These are phyloP conservation scores for Solidago caesia DNA, from an alignment of 129 eudicot genomes.

Conservation along the genomic window DNA sequence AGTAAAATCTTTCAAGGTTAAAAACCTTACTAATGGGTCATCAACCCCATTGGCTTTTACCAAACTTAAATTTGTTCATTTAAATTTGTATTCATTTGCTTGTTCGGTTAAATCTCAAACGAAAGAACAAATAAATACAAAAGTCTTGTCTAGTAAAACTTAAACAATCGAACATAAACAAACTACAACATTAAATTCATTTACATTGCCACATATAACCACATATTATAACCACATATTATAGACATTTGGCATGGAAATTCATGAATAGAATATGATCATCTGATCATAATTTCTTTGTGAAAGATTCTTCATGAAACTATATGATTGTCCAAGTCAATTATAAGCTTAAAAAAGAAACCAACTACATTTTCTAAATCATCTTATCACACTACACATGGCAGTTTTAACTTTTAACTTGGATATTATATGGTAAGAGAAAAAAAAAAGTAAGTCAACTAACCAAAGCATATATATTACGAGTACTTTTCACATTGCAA, in stretches of 20 bases:
- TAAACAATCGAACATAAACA: neutral
- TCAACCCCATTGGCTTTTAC: no score
- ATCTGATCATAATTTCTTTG: neutral
- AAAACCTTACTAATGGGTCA: no score
- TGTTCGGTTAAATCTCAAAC: neutral
- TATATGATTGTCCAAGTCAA: neutral
- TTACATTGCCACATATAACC: neutral
- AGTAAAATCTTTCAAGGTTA: no score
- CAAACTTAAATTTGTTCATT: no score
- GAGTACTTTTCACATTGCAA: conserved; percentile 13
- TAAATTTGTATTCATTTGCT: no score
- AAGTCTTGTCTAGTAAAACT: no score
- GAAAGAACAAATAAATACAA: neutral
- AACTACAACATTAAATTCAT: neutral
- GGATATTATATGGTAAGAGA: neutral
- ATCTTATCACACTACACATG: neutral
- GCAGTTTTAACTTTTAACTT: neutral
- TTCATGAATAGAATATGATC: neutral
- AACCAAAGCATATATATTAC: neutral
- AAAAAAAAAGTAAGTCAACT: conserved; percentile 12
- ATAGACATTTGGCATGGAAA: neutral
- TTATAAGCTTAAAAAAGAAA: conserved; percentile 1
- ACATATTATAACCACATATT: neutral
- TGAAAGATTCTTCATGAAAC: neutral
- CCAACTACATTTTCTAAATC: neutral